These are phyloP conservation scores for Tilletia caries DNA, from an alignment of 1,284 basidiomycete genomes.

Conservation along the genomic window DNA sequence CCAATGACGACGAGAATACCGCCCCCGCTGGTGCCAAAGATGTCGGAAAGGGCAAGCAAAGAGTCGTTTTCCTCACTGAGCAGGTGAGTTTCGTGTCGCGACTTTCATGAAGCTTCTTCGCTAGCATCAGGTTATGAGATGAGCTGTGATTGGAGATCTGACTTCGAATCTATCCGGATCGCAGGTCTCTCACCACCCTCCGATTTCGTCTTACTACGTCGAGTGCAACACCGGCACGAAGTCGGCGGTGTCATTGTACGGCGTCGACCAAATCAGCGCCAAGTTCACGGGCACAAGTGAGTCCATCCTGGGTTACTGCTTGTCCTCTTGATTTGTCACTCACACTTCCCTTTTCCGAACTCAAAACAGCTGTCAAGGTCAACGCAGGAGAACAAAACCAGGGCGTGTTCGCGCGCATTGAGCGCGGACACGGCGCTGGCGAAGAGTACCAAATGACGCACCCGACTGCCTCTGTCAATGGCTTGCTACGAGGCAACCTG, in stretches of 20 bases:
- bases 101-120: too few relatives aligned
- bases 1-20: conserved; percentile 22
- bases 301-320: background rate
- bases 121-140: background rate
- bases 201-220: conserved; percentile 73
- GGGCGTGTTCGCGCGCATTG: conserved; percentile 66
- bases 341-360: background rate
- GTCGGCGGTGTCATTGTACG: conserved; percentile 31
- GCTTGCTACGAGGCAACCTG: conserved; percentile 80
- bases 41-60: conserved; percentile 15
- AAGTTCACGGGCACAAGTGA: conserved; percentile 45
- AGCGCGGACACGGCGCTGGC: conserved; percentile 30
- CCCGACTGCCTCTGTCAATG: conserved; percentile 83
- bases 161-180: conserved; percentile 56
- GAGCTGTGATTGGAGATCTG: background rate
- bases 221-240: conserved; percentile 35
- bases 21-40: conserved; percentile 19
- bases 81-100: conserved; percentile 25
- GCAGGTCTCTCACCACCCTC: conserved; percentile 85
- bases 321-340: background rate
- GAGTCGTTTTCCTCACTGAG: conserved; percentile 47
- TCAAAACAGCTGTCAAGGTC: conserved; percentile 57
- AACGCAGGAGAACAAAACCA: conserved; percentile 62
- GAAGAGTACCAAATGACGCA: conserved; percentile 70
- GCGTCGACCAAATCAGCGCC: conserved; percentile 84